phyloP scores from a whole-genome alignment of 352 stramenopile species.

The Discostella stelligera region DNA sequence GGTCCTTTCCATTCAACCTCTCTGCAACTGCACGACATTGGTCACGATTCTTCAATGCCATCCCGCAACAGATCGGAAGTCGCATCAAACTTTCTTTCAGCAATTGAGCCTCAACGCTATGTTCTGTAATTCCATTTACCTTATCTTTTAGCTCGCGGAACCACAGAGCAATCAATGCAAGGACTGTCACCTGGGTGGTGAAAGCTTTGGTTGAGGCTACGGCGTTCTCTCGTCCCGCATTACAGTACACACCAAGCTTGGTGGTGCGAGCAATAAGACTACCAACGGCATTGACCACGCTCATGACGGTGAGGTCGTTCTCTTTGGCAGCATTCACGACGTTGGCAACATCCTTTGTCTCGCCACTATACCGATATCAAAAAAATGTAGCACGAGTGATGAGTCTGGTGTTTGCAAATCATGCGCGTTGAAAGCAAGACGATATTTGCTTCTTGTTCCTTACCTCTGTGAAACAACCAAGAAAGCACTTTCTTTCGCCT shows the following conservation, averaged over 20 bases:
- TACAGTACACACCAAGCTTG: slow-evolving; percentile 95
- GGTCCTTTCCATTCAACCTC: slow-evolving; percentile 87
- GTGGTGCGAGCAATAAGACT: slow-evolving; percentile 93
- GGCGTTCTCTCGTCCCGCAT: slow-evolving; percentile 96
- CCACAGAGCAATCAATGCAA: slow-evolving; percentile 82
- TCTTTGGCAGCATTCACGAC: slow-evolving; percentile 88
- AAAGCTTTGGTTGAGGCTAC: slow-evolving; percentile 99
- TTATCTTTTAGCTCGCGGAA: slow-evolving; percentile 85
- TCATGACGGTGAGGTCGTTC: slow-evolving; percentile 86
- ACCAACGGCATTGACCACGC: slow-evolving; percentile 96
- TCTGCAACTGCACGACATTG: slow-evolving; percentile 90
- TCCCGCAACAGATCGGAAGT: slow-evolving; percentile 96
- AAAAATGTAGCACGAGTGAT: not conserved
- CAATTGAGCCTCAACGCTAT: slow-evolving; percentile 87
- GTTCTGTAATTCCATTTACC: slow-evolving; percentile 79
- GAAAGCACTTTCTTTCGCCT: slow-evolving; percentile 85
- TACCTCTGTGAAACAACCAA: slow-evolving; percentile 92
- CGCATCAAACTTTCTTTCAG: slow-evolving; percentile 94
- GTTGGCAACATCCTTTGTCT: slow-evolving; percentile 96
- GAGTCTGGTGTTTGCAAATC: not conserved
- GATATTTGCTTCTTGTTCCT: not conserved
- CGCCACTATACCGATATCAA: slow-evolving; percentile 79
- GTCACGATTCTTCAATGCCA: slow-evolving; percentile 91
- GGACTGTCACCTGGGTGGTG: slow-evolving; percentile 91
- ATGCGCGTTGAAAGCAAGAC: not conserved